Evolutionary conservation across 805 yeast genomes (phyloP), one percentile per base, ranked within the genome.

Genomic region (Kodamaea fukazawae): DNA sequence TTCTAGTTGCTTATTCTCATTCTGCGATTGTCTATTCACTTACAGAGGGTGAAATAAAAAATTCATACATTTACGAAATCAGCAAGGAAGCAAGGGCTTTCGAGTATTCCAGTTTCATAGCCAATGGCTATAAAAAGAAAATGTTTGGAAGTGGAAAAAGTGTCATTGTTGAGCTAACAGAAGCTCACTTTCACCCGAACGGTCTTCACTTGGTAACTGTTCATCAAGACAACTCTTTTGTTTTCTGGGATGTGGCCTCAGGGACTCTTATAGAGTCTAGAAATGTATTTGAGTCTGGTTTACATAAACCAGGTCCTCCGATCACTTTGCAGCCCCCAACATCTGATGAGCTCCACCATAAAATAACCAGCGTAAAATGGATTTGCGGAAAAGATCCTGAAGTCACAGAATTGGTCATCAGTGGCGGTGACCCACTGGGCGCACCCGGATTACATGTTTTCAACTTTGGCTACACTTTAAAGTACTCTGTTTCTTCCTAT

Each of bases 201-300:
- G 96, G 98, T 0, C 73, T 89, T 32, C 95, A 90, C 55, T 64
- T 87, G 3, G 73, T 86, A 14, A 82, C 96, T 0, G 74, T 79
- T 2, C 95, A 91, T 59, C 80, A 69, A 15, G 96, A 90, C 54
- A 91, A 91, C 39, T 76, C 95, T 0, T 53, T 93, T 27, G 96
- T 79, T 1, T 93, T 93, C 55, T 93, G 98, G 97, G 99, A 93
- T 60, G 84, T 87, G 1, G 73, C 79, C 23, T 81, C 81, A 27
- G 96, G 95, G 0, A 76, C 78, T 11, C 62, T 79, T 32, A 67
- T 93, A 10, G 81, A 81, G 39, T 93, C 96, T 1, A 74, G 97
- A 49, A 75, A 86, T 1, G 45, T 83, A 4, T 74, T 75, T 44
- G 95, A 86, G 36, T 68, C 79, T 2, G 75, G 78, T 40, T 76